Evolutionary conservation across 1,284 basidiomycete species (phyloP), one percentile per base, ranked within the genome.

Genomic region (Rhodotorula glutinis): DNA sequence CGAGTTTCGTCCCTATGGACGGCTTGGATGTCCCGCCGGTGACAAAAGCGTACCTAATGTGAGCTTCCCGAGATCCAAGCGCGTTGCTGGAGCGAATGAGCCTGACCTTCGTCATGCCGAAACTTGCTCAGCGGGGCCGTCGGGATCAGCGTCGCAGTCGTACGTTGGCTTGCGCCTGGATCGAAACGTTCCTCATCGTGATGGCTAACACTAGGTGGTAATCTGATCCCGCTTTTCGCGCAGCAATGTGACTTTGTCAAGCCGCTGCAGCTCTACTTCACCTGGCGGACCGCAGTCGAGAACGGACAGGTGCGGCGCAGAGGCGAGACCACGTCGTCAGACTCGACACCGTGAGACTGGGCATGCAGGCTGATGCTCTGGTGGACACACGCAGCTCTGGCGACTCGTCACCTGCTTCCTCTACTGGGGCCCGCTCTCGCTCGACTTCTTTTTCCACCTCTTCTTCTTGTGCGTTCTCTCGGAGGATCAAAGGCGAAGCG

Each of bases 391-490:
- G 33, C 33, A 97, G 90, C 82, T 88, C 70, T 98, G 93, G 93
- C 85, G 95, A 40, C 83, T 88, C 53, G 79, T 90, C 60, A 96
- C 93, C 33, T 93, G 89, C 13, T 98, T 98, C 83, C 87, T 95
- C 76, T 98, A 95, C 81, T 98, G 98, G 79, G 95, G 95, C 16
- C 85, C 88, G 0, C 85, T 98, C 73, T 91, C 89, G 3, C 81
- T 98, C n/a, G 94, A 98, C 78, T 92, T 97, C 71, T 83, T 95
- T 65, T 96, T 98, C 80, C 94, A 98, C 78, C 83, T 98, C 65
- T 96, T 97, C 84, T 98, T 98, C 83, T 94, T 97, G 92, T 94
- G 75, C 78, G 91, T 82, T 1, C 19, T 8, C 41, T 4, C 19
- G n/a, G n/a, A n/a, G n/a, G n/a, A n/a, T n/a, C n/a, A n/a, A n/a